Evolutionary conservation across 1,139 yeast species (phyloP), one percentile per base, ranked within the genome.

Genomic region (Yamadazyma kanchanaburiensis): DNA sequence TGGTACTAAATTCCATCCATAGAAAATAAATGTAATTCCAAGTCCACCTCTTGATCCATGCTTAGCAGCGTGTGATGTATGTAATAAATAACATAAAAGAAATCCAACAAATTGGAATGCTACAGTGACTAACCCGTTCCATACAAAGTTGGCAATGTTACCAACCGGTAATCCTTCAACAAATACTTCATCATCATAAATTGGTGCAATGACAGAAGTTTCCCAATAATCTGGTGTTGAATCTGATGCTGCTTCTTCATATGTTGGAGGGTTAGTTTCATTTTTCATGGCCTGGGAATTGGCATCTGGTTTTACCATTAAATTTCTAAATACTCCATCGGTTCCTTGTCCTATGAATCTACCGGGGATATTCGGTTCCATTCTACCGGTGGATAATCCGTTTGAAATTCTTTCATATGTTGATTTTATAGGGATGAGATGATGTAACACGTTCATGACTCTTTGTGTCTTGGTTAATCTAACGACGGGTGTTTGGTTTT

Each of bases 141-240:
- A 91, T 4, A 86, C 62, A 46, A 88, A 82, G 51, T 86, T 87
- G 26, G 94, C 80, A 16, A 85, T 56, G 47, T 85, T 84, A 1
- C 98, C 99, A n/a, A 89, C 97, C 0, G 98, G 97, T 41, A 94
- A 64, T 0, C 97, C 97, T 44, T 91, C 96, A 23, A 94, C 89
- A 55, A 87, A 87, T 23, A 91, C 81, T 54, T 89, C 97, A 52
- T 91, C 96, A 31, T 66, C 73, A 42, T 81, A 84, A 36, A 88
- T 87, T 12, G 89, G 87, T 1, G 94, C 77, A 51, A 88, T 74
- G 32, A 89, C 80, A 1, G 94, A 79, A 11, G 88, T 77, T 54
- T 94, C 98, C 95, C 96, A 94, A 55, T 94, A 94, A 26, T 95
- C 95, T 0, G 99, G 99, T 0, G 94, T 78, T 14, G 94, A 77